Evolutionary conservation across 306 rosid genomes (phyloP).

Genomic region (Begonia masoniana): DNA sequence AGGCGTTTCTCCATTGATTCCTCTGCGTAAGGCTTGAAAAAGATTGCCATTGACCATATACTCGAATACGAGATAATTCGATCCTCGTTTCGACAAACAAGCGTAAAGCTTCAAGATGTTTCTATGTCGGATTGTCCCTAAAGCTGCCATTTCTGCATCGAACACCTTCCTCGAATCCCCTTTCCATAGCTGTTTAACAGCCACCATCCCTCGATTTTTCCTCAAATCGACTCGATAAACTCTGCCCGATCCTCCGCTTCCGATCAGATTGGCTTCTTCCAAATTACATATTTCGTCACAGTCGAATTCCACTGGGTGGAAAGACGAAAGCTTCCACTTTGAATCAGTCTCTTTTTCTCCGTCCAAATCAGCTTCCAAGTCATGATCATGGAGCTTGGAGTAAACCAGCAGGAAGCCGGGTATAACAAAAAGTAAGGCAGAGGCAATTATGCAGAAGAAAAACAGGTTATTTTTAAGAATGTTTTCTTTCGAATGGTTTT

Average conservation of each 20-base stretch:
- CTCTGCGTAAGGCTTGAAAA: slow-evolving; percentile 54
- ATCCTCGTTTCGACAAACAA: slow-evolving; percentile 51
- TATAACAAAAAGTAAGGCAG: slow-evolving; percentile 28
- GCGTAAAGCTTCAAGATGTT: slow-evolving; percentile 93
- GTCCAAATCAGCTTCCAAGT: slow-evolving; percentile 15
- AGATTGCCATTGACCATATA: slow-evolving; percentile 89
- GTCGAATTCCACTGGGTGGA: slow-evolving; percentile 61
- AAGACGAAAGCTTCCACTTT: slow-evolving; percentile 71
- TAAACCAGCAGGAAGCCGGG: slow-evolving; percentile 38
- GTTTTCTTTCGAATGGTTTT: slow-evolving; percentile 17
- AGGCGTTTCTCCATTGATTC: slow-evolving; percentile 35
- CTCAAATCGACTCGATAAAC: slow-evolving; percentile 67
- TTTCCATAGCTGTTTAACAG: slow-evolving; percentile 70
- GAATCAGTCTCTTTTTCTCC: slow-evolving; percentile 25
- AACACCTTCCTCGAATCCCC: slow-evolving; percentile 48
- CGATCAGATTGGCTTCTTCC: slow-evolving; percentile 64
- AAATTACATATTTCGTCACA: slow-evolving; percentile 58
- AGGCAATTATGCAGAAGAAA: slow-evolving; percentile 33
- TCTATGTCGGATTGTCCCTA: slow-evolving; percentile 75
- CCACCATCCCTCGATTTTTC: slow-evolving; percentile 43
- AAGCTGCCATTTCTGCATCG: slow-evolving; percentile 79
- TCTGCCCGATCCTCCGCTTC: slow-evolving; percentile 82
- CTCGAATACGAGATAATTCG: slow-evolving; percentile 71
- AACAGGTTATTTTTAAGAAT: slow-evolving; percentile 27
- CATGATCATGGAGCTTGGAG: slow-evolving; percentile 19